Evolutionary conservation across 2,329 filamentous ascomycete species (phyloP).

Genomic region (Alternaria infectoria): DNA sequence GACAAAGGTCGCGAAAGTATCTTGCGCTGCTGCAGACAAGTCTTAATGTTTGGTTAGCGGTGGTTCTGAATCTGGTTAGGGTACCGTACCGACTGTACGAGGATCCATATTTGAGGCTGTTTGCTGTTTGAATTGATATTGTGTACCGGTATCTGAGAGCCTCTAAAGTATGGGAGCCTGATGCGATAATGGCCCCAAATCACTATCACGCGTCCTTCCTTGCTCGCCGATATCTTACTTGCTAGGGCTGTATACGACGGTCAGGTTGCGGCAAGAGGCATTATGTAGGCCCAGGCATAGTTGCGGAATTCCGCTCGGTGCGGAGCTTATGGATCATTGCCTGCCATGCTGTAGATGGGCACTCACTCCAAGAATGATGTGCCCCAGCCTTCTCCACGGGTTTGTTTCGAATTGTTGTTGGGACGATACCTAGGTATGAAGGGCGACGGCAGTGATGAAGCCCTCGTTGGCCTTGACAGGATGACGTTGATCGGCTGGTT

Average conservation of each 20-base stretch:
- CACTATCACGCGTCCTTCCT: not conserved
- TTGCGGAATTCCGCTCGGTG: not conserved
- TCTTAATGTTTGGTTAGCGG: not conserved
- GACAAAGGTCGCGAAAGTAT: not conserved
- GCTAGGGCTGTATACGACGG: not conserved
- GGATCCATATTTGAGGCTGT: not conserved
- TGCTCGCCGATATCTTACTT: not conserved
- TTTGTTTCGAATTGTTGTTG: not conserved
- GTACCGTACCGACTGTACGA: not conserved
- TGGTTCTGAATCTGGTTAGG: rapidly evolving
- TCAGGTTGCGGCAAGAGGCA: not conserved
- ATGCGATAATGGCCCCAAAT: not conserved
- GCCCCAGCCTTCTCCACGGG: not conserved
- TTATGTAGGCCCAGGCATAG: not conserved
- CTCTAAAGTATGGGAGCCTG: not conserved
- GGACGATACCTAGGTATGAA: not conserved
- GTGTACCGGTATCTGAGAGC: not conserved
- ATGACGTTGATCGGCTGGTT: not conserved
- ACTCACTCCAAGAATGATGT: not conserved
- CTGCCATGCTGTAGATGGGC: not conserved
- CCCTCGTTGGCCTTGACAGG: not conserved
- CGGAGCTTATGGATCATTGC: not conserved
- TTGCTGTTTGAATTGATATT: not conserved
- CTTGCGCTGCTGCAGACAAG: not conserved
- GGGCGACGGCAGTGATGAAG: not conserved